These are phyloP conservation scores for Croton setiger DNA, from an alignment of 441 rosid genomes.

Conservation along the genomic window DNA sequence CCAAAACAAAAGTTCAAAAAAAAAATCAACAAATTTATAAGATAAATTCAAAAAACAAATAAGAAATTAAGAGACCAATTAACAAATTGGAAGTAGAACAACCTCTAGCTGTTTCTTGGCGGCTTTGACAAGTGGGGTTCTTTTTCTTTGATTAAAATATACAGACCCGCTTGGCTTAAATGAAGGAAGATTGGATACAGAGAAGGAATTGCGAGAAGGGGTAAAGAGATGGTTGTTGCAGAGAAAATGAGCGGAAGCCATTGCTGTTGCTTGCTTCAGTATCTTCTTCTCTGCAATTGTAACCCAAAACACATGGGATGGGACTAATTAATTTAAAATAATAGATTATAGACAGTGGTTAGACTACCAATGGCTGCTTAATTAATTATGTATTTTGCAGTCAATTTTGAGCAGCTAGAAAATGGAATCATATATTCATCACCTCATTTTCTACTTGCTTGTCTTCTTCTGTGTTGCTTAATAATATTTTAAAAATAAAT, in stretches of 20 bases:
- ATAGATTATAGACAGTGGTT: too few species aligned
- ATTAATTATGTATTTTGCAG: too few species aligned
- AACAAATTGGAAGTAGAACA: not conserved
- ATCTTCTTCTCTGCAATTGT: too few species aligned
- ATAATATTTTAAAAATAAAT: too few species aligned
- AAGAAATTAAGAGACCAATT: not conserved
- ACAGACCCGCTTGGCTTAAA: slow-evolving; percentile 24
- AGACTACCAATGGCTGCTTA: too few species aligned
- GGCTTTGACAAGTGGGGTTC: slow-evolving; percentile 42
- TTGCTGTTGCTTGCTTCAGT: not conserved
- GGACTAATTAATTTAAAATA: too few species aligned
- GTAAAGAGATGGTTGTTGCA: slow-evolving; percentile 29
- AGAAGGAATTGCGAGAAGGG: slow-evolving; percentile 30
- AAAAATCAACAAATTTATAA: not conserved
- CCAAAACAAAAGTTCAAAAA: not conserved
- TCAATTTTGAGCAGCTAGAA: too few species aligned
- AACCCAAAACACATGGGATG: too few species aligned
- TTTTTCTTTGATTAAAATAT: slow-evolving; percentile 25
- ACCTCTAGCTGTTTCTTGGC: slow-evolving; percentile 63
- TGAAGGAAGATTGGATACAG: slow-evolving; percentile 27
- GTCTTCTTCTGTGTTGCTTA: too few species aligned
- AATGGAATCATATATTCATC: too few species aligned
- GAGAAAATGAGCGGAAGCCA: slow-evolving; percentile 43
- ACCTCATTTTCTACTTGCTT: too few species aligned
- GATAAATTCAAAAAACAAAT: slow-evolving; percentile 3